Conservation (phyloP, 2,329 filamentous ascomycete species). For the Ascochyta fabae region DNA sequence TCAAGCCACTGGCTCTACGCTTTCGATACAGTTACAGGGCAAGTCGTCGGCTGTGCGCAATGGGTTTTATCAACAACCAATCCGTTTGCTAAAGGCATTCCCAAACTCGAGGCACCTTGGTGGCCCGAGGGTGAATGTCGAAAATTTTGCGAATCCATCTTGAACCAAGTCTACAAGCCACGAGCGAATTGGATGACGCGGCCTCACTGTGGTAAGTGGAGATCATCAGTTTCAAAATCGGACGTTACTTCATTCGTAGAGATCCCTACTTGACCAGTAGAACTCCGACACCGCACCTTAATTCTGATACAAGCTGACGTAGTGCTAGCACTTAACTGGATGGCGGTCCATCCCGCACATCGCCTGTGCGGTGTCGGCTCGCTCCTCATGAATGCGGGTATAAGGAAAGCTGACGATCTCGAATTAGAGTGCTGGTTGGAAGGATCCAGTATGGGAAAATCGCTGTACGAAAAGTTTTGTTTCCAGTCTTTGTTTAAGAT, state of each 20-base stretch:
- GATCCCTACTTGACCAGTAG: background rate
- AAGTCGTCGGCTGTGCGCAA: slow-evolving; percentile 40
- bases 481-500: slow-evolving; percentile 40
- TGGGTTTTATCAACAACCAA: slow-evolving; percentile 40
- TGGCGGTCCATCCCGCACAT: slow-evolving; percentile 45
- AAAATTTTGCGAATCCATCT: slow-evolving; percentile 42
- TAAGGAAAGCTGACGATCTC: slow-evolving; percentile 41
- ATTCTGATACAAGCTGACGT: slow-evolving; percentile 20
- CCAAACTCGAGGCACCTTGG: slow-evolving; percentile 40
- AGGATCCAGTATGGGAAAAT: slow-evolving; percentile 45
- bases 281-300: slow-evolving; percentile 15
- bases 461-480: slow-evolving; percentile 45
- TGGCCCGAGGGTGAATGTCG: slow-evolving; percentile 45
- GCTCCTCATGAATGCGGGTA: slow-evolving; percentile 45
- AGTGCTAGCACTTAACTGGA: slow-evolving; percentile 44
- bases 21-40: slow-evolving; percentile 28
- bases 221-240: slow-evolving; percentile 1
- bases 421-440: slow-evolving; percentile 50
- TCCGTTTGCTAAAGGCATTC: slow-evolving; percentile 39
- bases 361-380: slow-evolving; percentile 47
- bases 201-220: slow-evolving; percentile 42
- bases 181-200: slow-evolving; percentile 42
- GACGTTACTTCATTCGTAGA: background rate
- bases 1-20: slow-evolving; percentile 45
- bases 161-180: slow-evolving; percentile 43